Base-by-base conservation (phyloP, 2,329 filamentous ascomycete genomes). In the Tolypocladium sp. region DNA sequence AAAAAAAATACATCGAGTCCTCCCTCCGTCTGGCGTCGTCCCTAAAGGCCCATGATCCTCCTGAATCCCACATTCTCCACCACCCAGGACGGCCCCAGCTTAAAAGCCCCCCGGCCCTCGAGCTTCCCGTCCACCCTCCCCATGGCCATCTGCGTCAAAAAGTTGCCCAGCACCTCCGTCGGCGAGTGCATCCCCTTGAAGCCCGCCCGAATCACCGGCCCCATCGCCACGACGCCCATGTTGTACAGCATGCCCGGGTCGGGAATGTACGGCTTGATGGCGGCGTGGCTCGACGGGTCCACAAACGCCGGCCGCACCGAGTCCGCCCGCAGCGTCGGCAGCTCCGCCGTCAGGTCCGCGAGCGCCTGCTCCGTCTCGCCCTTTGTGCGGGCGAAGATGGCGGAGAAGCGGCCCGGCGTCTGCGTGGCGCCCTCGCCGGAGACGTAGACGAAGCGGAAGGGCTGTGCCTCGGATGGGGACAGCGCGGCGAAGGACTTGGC, bases 391-490 rank as follows among this genome's bases (percentile, higher is more conserved):
- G 77, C 85, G 66, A 83, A 91, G 52, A 83, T 71, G 22, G 79
- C 70, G 0, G 86, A 82, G 64, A 86, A 79, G 5, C 70, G 68
- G 3, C 80, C 79, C 0, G 87, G 87, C 1, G 72, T 72, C 22
- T 79, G 79, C 1, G 84, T 87, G 0, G 86, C 82, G 53, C 84
- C 84, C 57, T 77, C 73, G 55, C 86, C 88, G 0, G 88, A 91
- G 37, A 92, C 81, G 67, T 85, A 88, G 62, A 91, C 77, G 70
- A 91, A 92, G 57, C 83, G 83, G 71, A 91, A 86, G 0, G 84
- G 81, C 46, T 77, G 67, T 4, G 73, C 68, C 17, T 73, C 71
- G 3, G 68, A 64, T 0, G 67, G 59, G 3, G 79, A 73, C 15
- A 86, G 71, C 0, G 69, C 69, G 1, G 78, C 69, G 65, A 90